Percentiles rank a stretch among this genome's conserved stretches.
These are phyloP conservation scores for Scheffersomyces ergatensis DNA, from an alignment of 805 yeast genomes.

Conservation along the genomic window DNA sequence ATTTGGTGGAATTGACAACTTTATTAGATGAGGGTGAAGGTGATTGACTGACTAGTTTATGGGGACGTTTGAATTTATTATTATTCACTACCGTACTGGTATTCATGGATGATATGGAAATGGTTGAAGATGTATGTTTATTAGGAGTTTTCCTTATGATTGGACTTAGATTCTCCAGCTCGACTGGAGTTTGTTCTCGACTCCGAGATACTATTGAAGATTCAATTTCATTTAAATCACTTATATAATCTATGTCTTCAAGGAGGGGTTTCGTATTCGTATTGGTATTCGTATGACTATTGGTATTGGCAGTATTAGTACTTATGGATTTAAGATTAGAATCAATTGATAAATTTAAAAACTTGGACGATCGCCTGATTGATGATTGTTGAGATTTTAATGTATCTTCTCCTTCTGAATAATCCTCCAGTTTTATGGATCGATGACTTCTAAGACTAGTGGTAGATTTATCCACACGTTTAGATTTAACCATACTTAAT, in stretches of 20 bases:
- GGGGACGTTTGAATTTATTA: slow-evolving; percentile 43
- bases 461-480: not conserved
- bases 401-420: not conserved
- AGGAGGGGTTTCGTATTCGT: not conserved
- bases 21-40: slow-evolving; percentile 36
- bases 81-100: slow-evolving; percentile 2
- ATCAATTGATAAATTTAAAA: slow-evolving; percentile 39
- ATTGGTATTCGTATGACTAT: not conserved
- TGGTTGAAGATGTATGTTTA: slow-evolving; percentile 1
- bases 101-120: slow-evolving; percentile 3
- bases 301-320: slow-evolving; percentile 1
- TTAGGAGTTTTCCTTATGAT: slow-evolving; percentile 1
- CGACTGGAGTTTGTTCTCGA: slow-evolving; percentile 9
- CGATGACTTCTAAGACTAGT: not conserved
- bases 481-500: not conserved
- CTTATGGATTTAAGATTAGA: slow-evolving; percentile 9
- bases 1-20: not conserved
- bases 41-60: slow-evolving; percentile 40
- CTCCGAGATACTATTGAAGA: slow-evolving; percentile 9
- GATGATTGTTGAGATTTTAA: slow-evolving; percentile 12
- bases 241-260: slow-evolving; percentile 21
- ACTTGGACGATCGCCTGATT: slow-evolving; percentile 42
- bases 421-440: not conserved
- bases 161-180: slow-evolving; percentile 11
- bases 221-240: slow-evolving; percentile 25